Conservation (phyloP, 2,329 filamentous ascomycete genomes). For the Sclerotinia spermophila region DNA sequence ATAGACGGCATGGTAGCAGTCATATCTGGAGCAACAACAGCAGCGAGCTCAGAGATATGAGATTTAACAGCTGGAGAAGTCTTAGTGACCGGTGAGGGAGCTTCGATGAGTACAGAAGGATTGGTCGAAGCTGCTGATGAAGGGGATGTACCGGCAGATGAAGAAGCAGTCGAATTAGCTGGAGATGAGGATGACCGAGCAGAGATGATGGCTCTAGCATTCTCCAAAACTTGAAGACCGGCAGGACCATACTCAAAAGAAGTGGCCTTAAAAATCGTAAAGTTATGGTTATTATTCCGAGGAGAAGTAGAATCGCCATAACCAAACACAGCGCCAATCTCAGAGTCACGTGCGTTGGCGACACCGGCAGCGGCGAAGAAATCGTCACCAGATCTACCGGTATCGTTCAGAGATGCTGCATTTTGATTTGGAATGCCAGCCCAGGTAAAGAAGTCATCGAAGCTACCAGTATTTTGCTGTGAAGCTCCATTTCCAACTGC, state of each 20-base stretch:
- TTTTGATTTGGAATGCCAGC: background rate
- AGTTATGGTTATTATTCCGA: background rate
- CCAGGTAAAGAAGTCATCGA: background rate
- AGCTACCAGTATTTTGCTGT: background rate
- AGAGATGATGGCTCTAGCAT: background rate
- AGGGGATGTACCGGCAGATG: background rate
- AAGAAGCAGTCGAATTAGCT: background rate
- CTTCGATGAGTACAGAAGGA: too few relatives aligned
- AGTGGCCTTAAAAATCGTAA: background rate
- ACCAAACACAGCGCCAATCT: background rate
- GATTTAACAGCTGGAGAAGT: background rate
- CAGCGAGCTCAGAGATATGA: too few relatives aligned
- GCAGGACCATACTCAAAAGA: background rate
- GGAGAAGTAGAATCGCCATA: background rate
- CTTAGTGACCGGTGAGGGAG: background rate
- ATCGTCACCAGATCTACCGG: background rate
- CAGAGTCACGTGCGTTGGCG: background rate
- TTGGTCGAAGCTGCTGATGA: accelerated
- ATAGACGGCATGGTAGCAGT: background rate
- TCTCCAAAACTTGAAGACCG: background rate
- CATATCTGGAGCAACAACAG: background rate
- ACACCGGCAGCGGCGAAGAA: background rate
- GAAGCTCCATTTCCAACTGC: background rate
- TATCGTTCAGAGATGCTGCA: too few relatives aligned
- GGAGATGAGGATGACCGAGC: background rate